Percentiles rank a stretch among this genome's conserved stretches.
These are phyloP conservation scores for Penstemon davidsonii DNA, from an alignment of 257 asterid genomes.

Conservation along the genomic window DNA sequence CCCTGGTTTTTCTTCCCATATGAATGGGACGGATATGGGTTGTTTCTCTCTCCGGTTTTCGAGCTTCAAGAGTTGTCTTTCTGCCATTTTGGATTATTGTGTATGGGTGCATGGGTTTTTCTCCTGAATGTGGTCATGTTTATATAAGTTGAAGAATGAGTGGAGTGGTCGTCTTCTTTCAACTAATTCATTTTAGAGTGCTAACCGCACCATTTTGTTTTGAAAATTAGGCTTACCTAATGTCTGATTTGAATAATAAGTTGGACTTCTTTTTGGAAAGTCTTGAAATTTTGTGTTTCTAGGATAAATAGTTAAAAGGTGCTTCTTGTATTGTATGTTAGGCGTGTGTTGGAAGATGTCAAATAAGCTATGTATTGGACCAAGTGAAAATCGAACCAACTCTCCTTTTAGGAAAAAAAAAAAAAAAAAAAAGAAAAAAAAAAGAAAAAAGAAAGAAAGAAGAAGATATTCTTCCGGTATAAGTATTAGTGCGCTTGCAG, in stretches of 20 bases:
- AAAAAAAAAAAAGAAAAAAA: no score
- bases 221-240: constrained; percentile 64
- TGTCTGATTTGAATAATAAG: constrained; percentile 31
- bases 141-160: constrained; percentile 25
- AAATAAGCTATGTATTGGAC: no score
- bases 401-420: no score
- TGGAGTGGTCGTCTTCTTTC: constrained; percentile 53
- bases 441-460: no score
- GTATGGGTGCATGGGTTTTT: constrained; percentile 11
- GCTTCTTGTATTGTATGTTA: no score
- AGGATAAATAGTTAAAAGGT: no score
- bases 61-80: constrained; percentile 36
- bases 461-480: no score
- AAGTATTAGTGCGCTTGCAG: no score
- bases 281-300: no score
- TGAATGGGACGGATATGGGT: constrained; percentile 71
- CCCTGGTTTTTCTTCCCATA: constrained; percentile 90
- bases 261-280: constrained; percentile 1
- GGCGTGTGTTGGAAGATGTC: no score
- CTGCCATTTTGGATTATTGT: constrained; percentile 50
- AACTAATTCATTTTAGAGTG: constrained; percentile 49
- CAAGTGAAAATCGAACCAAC: no score
- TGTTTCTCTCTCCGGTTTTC: constrained; percentile 55
- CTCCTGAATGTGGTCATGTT: constrained; percentile 12
- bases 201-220: constrained; percentile 48